Evolutionary conservation across 2,329 filamentous ascomycete species (phyloP).

Genomic region (Rhynchosporium graminicola): DNA sequence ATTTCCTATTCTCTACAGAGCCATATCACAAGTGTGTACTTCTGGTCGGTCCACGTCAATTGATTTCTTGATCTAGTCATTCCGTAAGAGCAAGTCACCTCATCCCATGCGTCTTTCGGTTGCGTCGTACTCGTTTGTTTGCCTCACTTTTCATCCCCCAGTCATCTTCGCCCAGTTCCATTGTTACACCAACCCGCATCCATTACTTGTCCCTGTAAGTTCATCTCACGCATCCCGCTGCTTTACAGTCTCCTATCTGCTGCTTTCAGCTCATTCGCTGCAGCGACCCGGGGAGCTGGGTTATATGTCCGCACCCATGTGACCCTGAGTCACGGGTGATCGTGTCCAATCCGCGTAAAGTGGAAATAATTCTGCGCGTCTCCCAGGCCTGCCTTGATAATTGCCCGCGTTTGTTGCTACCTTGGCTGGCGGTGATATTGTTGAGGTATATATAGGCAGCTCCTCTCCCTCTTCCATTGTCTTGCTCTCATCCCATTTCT

Average conservation of each 20-base stretch:
- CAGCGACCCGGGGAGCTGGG: conserved; percentile 20
- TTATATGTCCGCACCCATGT: conserved; percentile 15
- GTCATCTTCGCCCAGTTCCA: conserved; percentile 1
- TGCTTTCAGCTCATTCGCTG: neutral
- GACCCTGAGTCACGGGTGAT: conserved; percentile 28
- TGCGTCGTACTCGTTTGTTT: conserved; percentile 7
- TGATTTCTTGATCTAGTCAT: neutral
- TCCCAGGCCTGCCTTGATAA: conserved; percentile 20
- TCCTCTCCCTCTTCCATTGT: conserved; percentile 21
- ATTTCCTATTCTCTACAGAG: neutral
- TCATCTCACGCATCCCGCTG: conserved; percentile 17
- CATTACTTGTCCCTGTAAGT: conserved; percentile 12
- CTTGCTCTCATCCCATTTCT: conserved; percentile 11
- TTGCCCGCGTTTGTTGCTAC: conserved; percentile 23
- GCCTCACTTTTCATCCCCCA: conserved; percentile 13
- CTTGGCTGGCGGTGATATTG: neutral
- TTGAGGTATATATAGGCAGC: conserved; percentile 27
- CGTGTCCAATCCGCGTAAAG: conserved; percentile 14
- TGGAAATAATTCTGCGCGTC: conserved; percentile 21
- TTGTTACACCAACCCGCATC: conserved; percentile 5
- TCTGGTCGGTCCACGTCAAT: neutral
- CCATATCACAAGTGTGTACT: conserved; percentile 1
- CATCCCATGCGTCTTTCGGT: neutral
- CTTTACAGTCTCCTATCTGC: neutral
- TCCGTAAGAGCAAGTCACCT: neutral